Evolutionary conservation across 345 rosid genomes (phyloP).

Genomic region (Boechera retrofracta): DNA sequence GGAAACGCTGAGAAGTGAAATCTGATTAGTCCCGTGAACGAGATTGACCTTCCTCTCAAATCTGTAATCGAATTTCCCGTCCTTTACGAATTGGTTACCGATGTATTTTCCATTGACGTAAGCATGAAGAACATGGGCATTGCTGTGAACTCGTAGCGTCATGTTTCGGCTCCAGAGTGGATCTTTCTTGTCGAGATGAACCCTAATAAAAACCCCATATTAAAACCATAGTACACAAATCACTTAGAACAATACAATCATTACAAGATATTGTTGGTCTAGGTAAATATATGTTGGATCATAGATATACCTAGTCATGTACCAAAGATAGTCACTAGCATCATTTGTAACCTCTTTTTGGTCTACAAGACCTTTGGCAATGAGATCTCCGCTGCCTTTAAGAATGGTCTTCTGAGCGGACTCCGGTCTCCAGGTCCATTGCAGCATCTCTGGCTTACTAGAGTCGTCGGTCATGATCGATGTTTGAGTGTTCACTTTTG

Average conservation of each 20-base stretch:
- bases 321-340: constrained; percentile 71
- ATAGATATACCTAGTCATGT: constrained; percentile 63
- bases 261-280: neutral
- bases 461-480: constrained; percentile 51
- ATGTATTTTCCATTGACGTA: constrained; percentile 58
- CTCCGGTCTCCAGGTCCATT: constrained; percentile 76
- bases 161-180: constrained; percentile 55
- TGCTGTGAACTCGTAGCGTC: constrained; percentile 52
- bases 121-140: constrained; percentile 64
- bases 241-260: neutral
- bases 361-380: constrained; percentile 50
- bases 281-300: constrained; percentile 13
- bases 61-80: constrained; percentile 31
- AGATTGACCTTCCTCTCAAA: constrained; percentile 44
- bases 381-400: constrained; percentile 47
- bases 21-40: constrained; percentile 43
- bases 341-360: constrained; percentile 61
- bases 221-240: neutral
- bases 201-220: constrained; percentile 26
- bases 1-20: constrained; percentile 56
- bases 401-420: constrained; percentile 29
- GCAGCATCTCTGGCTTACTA: constrained; percentile 43
- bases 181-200: constrained; percentile 51
- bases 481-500: constrained; percentile 71
- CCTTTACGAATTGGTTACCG: constrained; percentile 46